These are phyloP conservation scores for Russula sp. DNA, from an alignment of 768 basidiomycete species.

Conservation along the genomic window DNA sequence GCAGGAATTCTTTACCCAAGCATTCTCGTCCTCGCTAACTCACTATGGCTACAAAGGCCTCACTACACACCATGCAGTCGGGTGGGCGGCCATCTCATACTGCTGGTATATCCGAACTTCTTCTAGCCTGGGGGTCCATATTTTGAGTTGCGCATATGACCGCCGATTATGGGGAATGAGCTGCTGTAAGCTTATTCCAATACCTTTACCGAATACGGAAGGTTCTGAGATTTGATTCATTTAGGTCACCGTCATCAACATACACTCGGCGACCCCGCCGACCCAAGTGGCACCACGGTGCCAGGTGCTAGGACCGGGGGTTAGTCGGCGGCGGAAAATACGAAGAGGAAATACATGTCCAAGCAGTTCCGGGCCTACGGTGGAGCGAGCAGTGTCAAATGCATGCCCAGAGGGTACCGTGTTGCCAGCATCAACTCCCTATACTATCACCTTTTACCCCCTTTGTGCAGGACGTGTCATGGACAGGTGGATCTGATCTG, in stretches of 20 bases:
- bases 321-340: neutral
- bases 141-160: neutral
- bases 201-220: neutral
- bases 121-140: neutral
- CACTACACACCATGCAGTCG: neutral
- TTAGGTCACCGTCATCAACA: neutral
- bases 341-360: neutral
- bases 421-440: neutral
- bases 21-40: neutral
- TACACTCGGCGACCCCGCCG: neutral
- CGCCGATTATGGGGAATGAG: neutral
- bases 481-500: neutral
- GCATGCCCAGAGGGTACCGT: neutral
- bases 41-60: neutral
- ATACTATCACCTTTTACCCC: neutral
- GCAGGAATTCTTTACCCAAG: neutral
- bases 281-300: neutral
- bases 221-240: neutral
- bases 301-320: neutral
- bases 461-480: neutral
- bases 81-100: neutral
- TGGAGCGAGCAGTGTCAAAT: neutral
- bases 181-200: neutral
- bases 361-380: neutral
- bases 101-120: neutral